These are phyloP conservation scores for Rubroboletus pulcherrimus DNA, from an alignment of 768 basidiomycete species.

Conservation along the genomic window DNA sequence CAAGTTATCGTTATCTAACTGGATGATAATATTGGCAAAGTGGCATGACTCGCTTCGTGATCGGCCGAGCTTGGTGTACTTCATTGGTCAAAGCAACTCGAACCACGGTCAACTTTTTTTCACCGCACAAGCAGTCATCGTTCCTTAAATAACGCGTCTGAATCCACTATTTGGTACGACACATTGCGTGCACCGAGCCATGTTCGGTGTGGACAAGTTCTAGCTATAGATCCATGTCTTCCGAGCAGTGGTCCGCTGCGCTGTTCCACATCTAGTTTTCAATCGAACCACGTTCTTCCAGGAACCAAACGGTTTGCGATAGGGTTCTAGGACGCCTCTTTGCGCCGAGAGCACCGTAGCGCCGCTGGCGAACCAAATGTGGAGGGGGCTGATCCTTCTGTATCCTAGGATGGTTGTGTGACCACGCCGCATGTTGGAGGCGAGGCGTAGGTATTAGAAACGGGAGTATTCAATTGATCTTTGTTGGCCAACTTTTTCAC, in stretches of 20 bases:
- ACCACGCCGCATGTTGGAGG: conserved; percentile 14
- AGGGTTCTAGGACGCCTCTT: background rate
- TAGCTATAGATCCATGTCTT: background rate
- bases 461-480: background rate
- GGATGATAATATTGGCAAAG: too few relatives aligned
- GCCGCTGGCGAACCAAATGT: conserved; percentile 2
- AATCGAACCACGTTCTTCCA: background rate
- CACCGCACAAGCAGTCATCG: background rate
- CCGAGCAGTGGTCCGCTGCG: background rate
- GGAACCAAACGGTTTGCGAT: background rate
- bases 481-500: background rate
- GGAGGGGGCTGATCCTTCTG: conserved; percentile 16
- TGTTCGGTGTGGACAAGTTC: background rate
- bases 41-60: background rate
- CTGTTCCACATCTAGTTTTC: background rate
- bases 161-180: background rate
- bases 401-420: background rate
- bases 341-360: background rate
- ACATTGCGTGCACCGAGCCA: background rate
- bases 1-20: background rate
- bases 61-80: background rate
- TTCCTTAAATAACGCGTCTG: background rate
- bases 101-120: background rate
- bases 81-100: background rate
- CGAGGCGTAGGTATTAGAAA: conserved; percentile 12